Evolutionary conservation across 106 monocot genomes (phyloP).

Genomic region (Platanthera guangdongensis): DNA sequence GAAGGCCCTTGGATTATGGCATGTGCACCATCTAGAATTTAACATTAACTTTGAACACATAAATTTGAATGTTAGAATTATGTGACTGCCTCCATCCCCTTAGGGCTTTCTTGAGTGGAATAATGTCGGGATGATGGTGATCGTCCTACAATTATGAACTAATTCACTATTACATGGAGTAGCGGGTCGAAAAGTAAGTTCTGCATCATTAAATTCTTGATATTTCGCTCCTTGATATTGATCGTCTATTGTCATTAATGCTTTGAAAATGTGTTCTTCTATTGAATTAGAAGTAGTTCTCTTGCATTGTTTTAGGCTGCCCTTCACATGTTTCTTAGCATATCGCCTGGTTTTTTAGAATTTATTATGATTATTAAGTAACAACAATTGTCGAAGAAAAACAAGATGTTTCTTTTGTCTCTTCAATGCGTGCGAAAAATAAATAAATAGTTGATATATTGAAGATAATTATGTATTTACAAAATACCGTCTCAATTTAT

Average conservation of each 20-base stretch:
- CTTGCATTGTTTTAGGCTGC: neutral
- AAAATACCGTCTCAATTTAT: neutral
- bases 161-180: neutral
- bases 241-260: too few species aligned
- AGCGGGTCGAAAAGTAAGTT: neutral
- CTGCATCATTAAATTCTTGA: neutral
- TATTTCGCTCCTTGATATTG: neutral
- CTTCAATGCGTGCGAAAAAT: neutral
- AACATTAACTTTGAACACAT: neutral
- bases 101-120: constrained; percentile 71
- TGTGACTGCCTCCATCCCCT: neutral
- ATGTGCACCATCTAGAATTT: constrained; percentile 7
- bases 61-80: neutral
- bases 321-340: neutral
- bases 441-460: neutral
- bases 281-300: neutral
- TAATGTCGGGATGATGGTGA: constrained; percentile 30
- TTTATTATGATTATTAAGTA: neutral
- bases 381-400: neutral
- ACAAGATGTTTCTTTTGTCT: neutral
- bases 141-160: neutral
- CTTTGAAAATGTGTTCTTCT: neutral
- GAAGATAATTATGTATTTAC: neutral
- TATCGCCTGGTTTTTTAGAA: neutral
- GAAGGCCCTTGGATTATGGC: constrained; percentile 62